Percentiles rank a stretch among this genome's conserved stretches.
Evolutionary conservation across 345 rosid genomes (phyloP).

Genomic region (Salix suchowensis): DNA sequence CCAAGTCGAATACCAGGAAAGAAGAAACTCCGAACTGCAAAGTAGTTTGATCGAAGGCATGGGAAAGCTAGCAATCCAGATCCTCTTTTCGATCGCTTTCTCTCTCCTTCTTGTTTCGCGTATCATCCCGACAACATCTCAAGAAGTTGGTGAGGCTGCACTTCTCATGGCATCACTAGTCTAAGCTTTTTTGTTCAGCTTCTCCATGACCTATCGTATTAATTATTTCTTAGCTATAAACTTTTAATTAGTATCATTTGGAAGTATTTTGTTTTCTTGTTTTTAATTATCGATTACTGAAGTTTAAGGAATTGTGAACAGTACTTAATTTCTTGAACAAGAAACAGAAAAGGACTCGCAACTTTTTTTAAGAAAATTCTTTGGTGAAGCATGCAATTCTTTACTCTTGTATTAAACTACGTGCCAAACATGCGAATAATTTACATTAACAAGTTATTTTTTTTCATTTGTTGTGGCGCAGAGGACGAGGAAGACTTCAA

Average conservation of each 20-base stretch:
- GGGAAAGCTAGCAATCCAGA: constrained; percentile 21
- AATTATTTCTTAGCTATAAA: background rate
- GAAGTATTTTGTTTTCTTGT: background rate
- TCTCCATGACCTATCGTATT: background rate
- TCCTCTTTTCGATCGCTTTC: constrained; percentile 15
- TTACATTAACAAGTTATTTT: background rate
- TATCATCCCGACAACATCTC: constrained; percentile 12
- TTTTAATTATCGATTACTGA: background rate
- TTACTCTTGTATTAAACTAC: background rate
- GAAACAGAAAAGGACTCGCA: background rate
- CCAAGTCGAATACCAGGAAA: background rate
- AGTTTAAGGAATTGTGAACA: background rate
- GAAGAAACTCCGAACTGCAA: background rate
- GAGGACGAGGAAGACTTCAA: constrained; percentile 66
- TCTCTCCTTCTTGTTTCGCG: constrained; percentile 19
- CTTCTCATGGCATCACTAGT: too few species aligned
- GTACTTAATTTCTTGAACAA: too few species aligned
- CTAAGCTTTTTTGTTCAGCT: background rate
- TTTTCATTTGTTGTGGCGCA: constrained; percentile 6
- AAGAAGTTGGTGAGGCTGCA: constrained; percentile 41
- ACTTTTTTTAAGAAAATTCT: background rate
- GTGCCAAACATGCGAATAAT: background rate
- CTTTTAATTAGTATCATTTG: background rate
- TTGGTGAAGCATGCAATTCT: background rate
- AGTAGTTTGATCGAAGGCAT: background rate